Percentiles rank a stretch among this genome's conserved stretches.
Conservation (phyloP, 1,284 basidiomycete species). For the Rhodotorula sp. region DNA sequence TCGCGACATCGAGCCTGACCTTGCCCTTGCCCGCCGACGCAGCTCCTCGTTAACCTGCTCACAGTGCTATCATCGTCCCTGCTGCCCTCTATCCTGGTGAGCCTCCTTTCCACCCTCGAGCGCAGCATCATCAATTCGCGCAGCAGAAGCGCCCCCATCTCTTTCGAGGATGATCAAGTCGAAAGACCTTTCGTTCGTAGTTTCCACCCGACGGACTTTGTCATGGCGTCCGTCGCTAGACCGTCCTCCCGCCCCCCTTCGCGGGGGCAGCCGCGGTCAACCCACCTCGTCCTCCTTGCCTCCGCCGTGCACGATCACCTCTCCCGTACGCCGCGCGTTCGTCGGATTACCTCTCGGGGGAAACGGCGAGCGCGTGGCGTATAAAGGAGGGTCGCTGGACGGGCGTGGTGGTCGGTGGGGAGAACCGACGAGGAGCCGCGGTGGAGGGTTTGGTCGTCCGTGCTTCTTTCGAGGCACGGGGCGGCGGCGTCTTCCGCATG, state of each 20-base stretch:
- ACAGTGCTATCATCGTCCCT: background rate
- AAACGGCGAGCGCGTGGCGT: background rate
- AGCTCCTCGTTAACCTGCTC: background rate
- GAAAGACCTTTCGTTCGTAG: conserved; percentile 34
- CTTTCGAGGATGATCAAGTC: conserved; percentile 23
- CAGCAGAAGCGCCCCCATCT: background rate
- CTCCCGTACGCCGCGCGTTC: background rate
- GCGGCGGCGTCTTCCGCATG: background rate
- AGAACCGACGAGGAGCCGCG: conserved; percentile 2
- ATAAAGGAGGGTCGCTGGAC: conserved; percentile 3
- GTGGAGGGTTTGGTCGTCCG: conserved; percentile 2
- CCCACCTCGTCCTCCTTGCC: conserved; percentile 2
- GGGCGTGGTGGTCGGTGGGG: background rate
- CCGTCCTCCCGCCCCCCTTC: background rate
- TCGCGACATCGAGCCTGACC: background rate
- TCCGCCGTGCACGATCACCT: background rate
- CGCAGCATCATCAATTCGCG: background rate
- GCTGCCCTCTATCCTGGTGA: background rate
- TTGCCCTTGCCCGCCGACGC: background rate
- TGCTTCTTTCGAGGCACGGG: background rate
- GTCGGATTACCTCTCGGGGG: background rate
- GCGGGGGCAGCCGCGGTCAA: background rate
- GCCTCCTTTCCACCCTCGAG: background rate
- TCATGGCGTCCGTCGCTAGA: conserved; percentile 2
- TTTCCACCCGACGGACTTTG: conserved; percentile 24